Evolutionary conservation across 2,329 filamentous ascomycete genomes (phyloP).

Genomic region (Penicillium sp.): DNA sequence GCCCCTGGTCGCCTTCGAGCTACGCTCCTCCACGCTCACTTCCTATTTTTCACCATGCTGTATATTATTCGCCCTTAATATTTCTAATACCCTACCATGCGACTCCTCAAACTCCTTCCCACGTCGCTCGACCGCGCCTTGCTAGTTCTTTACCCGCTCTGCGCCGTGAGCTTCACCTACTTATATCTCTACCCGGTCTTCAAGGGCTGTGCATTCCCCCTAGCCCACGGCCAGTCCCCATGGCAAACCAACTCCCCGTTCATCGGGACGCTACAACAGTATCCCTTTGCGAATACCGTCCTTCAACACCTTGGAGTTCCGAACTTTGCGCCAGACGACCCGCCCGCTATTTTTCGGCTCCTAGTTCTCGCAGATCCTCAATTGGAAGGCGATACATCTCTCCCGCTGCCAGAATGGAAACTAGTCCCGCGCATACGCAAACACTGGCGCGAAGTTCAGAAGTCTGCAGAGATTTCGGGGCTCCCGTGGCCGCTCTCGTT

Average conservation of each 20-base stretch:
- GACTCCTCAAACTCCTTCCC: conserved; percentile 51
- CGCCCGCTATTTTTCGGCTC: conserved; percentile 73
- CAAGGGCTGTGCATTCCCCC: conserved; percentile 75
- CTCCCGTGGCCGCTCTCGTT: conserved; percentile 10
- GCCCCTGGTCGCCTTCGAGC: conserved; percentile 1
- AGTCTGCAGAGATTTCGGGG: conserved; percentile 11
- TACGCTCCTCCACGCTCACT: conserved; percentile 4
- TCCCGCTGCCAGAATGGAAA: conserved; percentile 56
- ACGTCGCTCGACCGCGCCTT: conserved; percentile 46
- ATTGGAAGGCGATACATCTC: conserved; percentile 85
- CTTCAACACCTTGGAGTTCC: conserved; percentile 33
- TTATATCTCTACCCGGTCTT: conserved; percentile 87
- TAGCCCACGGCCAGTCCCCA: conserved; percentile 28
- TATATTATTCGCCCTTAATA: conserved; percentile 14
- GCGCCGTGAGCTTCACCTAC: conserved; percentile 68
- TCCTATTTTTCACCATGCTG: conserved; percentile 17
- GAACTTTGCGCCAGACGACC: conserved; percentile 10
- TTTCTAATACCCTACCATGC: conserved; percentile 5
- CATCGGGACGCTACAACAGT: conserved; percentile 7
- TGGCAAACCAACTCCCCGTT: background rate
- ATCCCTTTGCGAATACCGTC: conserved; percentile 36
- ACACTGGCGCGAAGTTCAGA: conserved; percentile 32
- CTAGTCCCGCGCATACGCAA: conserved; percentile 41
- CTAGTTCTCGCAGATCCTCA: conserved; percentile 89
- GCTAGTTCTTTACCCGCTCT: conserved; percentile 60